Percentiles rank a stretch among this genome's conserved stretches.
Evolutionary conservation across 1,284 basidiomycete species (phyloP).

Genomic region (Microbotryum intermedium): DNA sequence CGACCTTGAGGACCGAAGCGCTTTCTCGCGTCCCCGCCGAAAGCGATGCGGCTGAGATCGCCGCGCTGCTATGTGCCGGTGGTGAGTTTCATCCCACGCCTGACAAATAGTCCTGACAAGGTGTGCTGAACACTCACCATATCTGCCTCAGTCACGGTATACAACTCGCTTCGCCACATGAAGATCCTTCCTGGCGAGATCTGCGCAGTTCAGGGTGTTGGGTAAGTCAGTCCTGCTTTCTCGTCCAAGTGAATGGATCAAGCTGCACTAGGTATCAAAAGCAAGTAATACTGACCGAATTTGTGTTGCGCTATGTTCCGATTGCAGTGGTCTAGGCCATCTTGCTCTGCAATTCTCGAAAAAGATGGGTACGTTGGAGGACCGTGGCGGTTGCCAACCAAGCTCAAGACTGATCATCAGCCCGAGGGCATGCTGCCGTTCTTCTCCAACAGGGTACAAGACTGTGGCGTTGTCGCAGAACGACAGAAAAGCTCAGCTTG

Average conservation of each 20-base stretch:
- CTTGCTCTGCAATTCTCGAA: slow-evolving; percentile 33
- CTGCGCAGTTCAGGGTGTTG: slow-evolving; percentile 42
- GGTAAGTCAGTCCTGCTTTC: slow-evolving; percentile 42
- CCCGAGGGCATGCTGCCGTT: no score
- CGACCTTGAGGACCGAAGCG: slow-evolving; percentile 39
- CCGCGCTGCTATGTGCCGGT: slow-evolving; percentile 44
- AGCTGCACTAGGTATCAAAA: no score
- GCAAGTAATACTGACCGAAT: no score
- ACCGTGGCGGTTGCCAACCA: no score
- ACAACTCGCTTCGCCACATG: slow-evolving; percentile 41
- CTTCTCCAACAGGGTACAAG: slow-evolving; percentile 29
- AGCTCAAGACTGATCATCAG: no score
- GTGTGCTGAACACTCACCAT: neutral
- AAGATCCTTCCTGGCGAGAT: slow-evolving; percentile 22
- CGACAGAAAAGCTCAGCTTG: slow-evolving; percentile 37
- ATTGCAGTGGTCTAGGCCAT: slow-evolving; percentile 27
- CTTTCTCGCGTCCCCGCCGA: slow-evolving; percentile 37
- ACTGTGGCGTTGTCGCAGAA: slow-evolving; percentile 38
- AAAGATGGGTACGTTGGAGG: slow-evolving; percentile 31
- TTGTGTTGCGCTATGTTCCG: no score
- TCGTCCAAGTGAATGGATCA: neutral
- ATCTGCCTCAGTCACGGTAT: slow-evolving; percentile 26
- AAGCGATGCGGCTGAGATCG: slow-evolving; percentile 40
- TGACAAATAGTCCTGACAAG: neutral
- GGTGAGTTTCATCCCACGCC: neutral